Conservation (phyloP, 1,284 basidiomycete species). For the Boletus austroedulis region DNA sequence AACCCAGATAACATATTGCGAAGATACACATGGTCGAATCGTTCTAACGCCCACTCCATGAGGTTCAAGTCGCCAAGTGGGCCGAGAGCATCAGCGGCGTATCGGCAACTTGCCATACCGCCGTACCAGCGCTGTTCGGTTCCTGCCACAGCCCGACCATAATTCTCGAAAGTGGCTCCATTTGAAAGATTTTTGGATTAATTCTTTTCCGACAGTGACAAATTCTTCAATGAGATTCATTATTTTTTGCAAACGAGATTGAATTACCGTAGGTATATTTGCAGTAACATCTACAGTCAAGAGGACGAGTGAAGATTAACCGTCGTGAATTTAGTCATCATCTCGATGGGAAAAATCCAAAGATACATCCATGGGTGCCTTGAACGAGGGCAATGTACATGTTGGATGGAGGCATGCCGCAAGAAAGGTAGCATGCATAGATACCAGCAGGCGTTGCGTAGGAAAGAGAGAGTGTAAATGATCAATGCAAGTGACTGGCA, state of each 20-base stretch:
- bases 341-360: not conserved
- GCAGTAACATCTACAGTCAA: not conserved
- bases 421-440: not conserved
- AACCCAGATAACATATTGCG: too few relatives aligned
- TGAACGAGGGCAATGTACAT: not conserved
- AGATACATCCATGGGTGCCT: not conserved
- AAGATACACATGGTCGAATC: too few relatives aligned
- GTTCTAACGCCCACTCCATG: too few relatives aligned
- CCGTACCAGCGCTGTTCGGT: too few relatives aligned
- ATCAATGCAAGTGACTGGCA: not conserved
- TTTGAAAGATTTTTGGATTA: too few relatives aligned
- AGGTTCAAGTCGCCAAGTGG: too few relatives aligned
- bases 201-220: too few relatives aligned
- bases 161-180: too few relatives aligned
- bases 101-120: too few relatives aligned
- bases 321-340: conserved; percentile 1
- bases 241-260: not conserved
- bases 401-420: not conserved
- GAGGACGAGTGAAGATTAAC: not conserved
- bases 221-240: not conserved
- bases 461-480: not conserved
- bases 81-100: too few relatives aligned
- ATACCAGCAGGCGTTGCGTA: not conserved
- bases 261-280: not conserved
- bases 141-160: too few relatives aligned